These are phyloP conservation scores for Cinchona pubescens DNA, from an alignment of 257 asterid species.

Conservation along the genomic window DNA sequence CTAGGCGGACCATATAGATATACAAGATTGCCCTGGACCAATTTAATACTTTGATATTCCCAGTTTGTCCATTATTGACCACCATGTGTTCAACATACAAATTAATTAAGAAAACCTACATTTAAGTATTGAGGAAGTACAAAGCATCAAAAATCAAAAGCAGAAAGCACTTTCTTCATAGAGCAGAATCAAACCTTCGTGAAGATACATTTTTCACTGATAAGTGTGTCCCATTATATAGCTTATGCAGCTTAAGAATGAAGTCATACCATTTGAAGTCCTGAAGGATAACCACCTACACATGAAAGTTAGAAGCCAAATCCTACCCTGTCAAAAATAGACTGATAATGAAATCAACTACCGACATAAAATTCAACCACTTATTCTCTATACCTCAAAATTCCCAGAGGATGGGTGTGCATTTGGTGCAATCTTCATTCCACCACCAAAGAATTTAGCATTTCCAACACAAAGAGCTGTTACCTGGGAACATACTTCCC, in stretches of 20 bases:
- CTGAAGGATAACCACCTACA: slow-evolving; percentile 79
- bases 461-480: slow-evolving; percentile 90
- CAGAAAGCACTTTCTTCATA: not conserved
- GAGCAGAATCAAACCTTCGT: slow-evolving; percentile 49
- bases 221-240: slow-evolving; percentile 80
- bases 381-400: slow-evolving; percentile 53
- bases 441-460: slow-evolving; percentile 92
- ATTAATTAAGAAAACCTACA: not conserved
- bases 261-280: slow-evolving; percentile 86
- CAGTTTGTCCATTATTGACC: not conserved
- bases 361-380: slow-evolving; percentile 16
- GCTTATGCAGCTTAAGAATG: slow-evolving; percentile 68
- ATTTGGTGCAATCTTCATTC: slow-evolving; percentile 92
- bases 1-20: not conserved
- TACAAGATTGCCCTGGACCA: not conserved
- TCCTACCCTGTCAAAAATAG: not conserved
- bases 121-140: not conserved
- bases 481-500: slow-evolving; percentile 76
- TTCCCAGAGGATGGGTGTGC: slow-evolving; percentile 64
- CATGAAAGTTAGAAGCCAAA: slow-evolving; percentile 16
- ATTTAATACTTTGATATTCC: not conserved
- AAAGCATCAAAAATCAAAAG: too few relatives aligned
- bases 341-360: not conserved
- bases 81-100: not conserved
- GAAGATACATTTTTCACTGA: slow-evolving; percentile 72